Evolutionary conservation across 2,329 filamentous ascomycete genomes (phyloP), one percentile per base, ranked within the genome.

Genomic region (Colletotrichum zoysiae): DNA sequence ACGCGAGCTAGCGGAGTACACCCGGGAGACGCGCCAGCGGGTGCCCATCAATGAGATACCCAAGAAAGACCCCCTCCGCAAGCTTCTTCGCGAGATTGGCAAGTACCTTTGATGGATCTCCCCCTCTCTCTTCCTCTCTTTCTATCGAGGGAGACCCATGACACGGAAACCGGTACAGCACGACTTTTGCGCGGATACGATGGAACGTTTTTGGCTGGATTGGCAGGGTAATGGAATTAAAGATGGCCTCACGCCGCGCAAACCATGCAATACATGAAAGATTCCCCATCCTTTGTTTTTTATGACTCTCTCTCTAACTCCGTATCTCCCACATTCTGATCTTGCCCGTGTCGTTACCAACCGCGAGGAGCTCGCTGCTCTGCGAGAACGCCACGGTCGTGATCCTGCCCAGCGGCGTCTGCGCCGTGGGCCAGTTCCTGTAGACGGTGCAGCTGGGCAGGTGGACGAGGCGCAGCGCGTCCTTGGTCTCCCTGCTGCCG

Each of bases 401-500:
- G 75, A 98, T 91, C 71, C 94, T 88, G 0, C 96, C 96, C 73
- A 99, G 82, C 0, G 95, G 95, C 68, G 96, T 99, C 80, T 93
- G 91, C 74, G 91, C 89, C 65, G 95, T 99, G 33, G 96, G 96
- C 96, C 96, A 99, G 82, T 99, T 99, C 78, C 92, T 91, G 86
- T 96, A 99, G 26, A 98, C 94, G 1, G 95, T 97, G 81, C 95
- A 97, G 76, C 90, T 95, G 0, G 95, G 95, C 76, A 99, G 84
- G 81, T 99, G 96, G 42, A 95, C 94, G 75, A 99, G 84, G 78
- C 93, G 88, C 80, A 99, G 83, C 0, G 95, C 94, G 82, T 98
- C 95, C 79, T 92, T 92, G 87, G 97, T 97, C 87, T 93, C 93
- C 74, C 89, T 89, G 82, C 93, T 97, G 51, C 91, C 93, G 85